Evolutionary conservation across 257 asterid species (phyloP), one percentile per base, ranked within the genome.

Genomic region (Striga asiatica): DNA sequence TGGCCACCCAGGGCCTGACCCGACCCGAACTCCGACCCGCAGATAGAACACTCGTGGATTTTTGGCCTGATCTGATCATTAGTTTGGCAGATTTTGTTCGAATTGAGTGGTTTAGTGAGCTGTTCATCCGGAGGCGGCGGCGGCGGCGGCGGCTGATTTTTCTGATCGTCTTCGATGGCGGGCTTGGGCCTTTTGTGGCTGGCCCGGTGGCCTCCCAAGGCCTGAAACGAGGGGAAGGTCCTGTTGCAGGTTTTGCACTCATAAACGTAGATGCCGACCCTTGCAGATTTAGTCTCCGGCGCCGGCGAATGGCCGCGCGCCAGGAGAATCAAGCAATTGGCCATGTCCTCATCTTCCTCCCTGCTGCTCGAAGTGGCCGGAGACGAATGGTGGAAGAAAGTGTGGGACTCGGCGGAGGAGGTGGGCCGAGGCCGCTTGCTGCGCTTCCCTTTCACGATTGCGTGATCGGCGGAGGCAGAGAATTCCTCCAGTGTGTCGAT

Each of bases 1-100:
- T 88, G 97, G 18, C 97, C 97, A 3, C 97, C 97, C 61, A 88
- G 60, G 2, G 97, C 97, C 46, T 88, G 97, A 0, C 97, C 97
- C 28, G 93, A 82, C 1, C 74, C 78, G 50, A 88, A 88, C 73
- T 82, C 87, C 27, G 88, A 62, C 14, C 97, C 97, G 50, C 95
- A 88, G 6, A 88, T 74, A 18, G 80, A 74, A 56, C 97, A 88
- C 79, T 76, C 97, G 3, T 84, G 97, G 46, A 67, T 78, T 71
- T 76, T 85, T 11, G 68, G 38, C 67, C 70, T 78, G 57, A 13
- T 46, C 6, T 19, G 70, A 32, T 27, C 21, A 12, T 62, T 60
- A 23, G 4, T 41, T 1, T 48, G 56, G 47, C 18, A 45, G 1
- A 3, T 52, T 29, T 54, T 60, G 57, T 12, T 43, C 60, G 71